A percentile compares a stretch with the other conserved stretches of the same genome.
These are phyloP conservation scores for Nidula niveotomentosa DNA, from an alignment of 1,284 basidiomycete genomes.

Conservation along the genomic window DNA sequence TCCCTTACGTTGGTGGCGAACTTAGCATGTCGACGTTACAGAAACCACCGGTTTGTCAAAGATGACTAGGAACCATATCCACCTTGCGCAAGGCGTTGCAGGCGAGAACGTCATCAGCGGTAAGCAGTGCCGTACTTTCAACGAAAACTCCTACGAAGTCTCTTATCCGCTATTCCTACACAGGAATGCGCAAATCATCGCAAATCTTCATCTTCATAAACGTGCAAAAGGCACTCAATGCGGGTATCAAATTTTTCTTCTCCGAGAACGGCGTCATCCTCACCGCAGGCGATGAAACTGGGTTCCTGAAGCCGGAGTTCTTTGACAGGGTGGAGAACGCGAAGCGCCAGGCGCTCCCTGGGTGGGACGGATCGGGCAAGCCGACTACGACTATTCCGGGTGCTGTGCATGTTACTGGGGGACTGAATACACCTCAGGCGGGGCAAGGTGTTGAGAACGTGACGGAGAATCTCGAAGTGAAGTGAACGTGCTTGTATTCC, in stretches of 20 bases:
- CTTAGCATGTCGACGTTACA: slow-evolving; percentile 20
- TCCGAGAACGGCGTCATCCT: slow-evolving; percentile 87
- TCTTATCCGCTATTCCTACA: not conserved
- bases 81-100: slow-evolving; percentile 76
- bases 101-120: slow-evolving; percentile 73
- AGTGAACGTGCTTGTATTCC: not conserved
- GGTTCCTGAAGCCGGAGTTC: slow-evolving; percentile 55
- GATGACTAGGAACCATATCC: slow-evolving; percentile 88
- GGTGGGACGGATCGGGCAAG: slow-evolving; percentile 22
- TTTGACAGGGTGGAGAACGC: slow-evolving; percentile 61
- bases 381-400: not conserved
- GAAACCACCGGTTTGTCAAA: slow-evolving; percentile 74
- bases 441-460: not conserved
- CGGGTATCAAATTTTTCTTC: slow-evolving; percentile 71
- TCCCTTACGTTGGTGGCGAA: not conserved
- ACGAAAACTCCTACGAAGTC: not conserved
- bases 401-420: not conserved
- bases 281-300: slow-evolving; percentile 66
- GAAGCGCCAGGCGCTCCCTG: slow-evolving; percentile 23
- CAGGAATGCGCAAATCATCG: slow-evolving; percentile 78
- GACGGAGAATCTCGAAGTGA: not conserved
- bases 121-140: slow-evolving; percentile 20
- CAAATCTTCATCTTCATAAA: slow-evolving; percentile 78
- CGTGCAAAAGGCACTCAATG: slow-evolving; percentile 66
- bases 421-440: not conserved